phyloP scores from a whole-genome alignment of 2,329 filamentous ascomycete genomes.

The Colletotrichum agaves region DNA sequence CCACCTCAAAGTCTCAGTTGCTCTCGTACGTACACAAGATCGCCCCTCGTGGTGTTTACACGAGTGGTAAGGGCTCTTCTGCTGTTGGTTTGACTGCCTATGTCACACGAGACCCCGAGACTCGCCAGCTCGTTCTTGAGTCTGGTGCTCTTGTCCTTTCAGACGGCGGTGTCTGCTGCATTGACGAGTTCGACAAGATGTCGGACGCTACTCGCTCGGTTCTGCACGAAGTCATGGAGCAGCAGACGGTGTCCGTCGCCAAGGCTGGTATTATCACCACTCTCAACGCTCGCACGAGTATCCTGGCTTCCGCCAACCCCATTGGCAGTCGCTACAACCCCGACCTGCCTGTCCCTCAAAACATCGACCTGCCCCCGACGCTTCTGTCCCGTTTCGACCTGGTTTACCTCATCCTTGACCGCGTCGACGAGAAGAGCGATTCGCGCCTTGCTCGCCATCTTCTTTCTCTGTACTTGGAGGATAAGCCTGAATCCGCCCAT shows the following conservation, averaged over 20 bases:
- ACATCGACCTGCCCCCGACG: conserved; percentile 96
- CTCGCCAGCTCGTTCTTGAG: conserved; percentile 82
- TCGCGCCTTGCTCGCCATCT: conserved; percentile 91
- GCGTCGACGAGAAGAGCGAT: conserved; percentile 89
- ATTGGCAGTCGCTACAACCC: conserved; percentile 99
- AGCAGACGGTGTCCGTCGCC: conserved; percentile 85
- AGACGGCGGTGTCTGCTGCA: conserved; percentile 85
- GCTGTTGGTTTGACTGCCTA: conserved; percentile 85
- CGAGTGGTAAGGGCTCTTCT: conserved; percentile 82
- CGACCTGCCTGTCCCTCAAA: conserved; percentile 94
- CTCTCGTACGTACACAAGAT: conserved; percentile 97
- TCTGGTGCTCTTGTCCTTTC: conserved; percentile 83
- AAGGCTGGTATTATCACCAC: conserved; percentile 98
- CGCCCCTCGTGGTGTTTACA: conserved; percentile 87
- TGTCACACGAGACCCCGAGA: conserved; percentile 83
- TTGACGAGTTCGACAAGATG: conserved; percentile 91
- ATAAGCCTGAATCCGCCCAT: conserved; percentile 85
- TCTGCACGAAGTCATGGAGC: conserved; percentile 89
- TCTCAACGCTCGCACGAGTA: conserved; percentile 93
- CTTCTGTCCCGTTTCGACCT: conserved; percentile 95
- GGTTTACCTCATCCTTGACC: conserved; percentile 95
- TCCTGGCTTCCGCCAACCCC: conserved; percentile 95
- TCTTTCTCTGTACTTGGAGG: conserved; percentile 96
- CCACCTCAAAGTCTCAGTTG: conserved; percentile 94
- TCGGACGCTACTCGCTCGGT: conserved; percentile 81